These are phyloP conservation scores for Jamesozyma gamospora DNA, from an alignment of 805 yeast genomes.

Conservation along the genomic window DNA sequence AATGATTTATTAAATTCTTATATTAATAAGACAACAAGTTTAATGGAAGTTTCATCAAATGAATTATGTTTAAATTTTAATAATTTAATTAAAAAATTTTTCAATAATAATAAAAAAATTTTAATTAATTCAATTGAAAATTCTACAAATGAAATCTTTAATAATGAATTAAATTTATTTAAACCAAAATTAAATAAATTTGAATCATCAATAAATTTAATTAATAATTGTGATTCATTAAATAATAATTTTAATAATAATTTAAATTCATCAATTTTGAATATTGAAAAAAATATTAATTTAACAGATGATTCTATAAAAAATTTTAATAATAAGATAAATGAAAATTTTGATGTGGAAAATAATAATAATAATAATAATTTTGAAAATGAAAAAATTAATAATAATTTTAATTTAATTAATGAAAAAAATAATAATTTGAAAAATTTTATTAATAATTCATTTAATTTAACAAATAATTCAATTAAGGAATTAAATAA, in stretches of 20 bases:
- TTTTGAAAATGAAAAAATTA: constrained; percentile 8
- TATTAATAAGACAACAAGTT: constrained; percentile 17
- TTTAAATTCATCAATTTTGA: constrained; percentile 11
- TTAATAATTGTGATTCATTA: constrained; percentile 27
- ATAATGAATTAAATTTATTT: constrained; percentile 22
- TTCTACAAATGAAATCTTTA: constrained; percentile 23
- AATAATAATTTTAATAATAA: constrained; percentile 17
- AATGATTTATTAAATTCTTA: constrained; percentile 19
- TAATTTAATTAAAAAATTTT: constrained; percentile 16
- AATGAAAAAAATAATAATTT: constrained; percentile 11
- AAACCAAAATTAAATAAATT: constrained; percentile 24
- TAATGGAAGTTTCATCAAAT: constrained; percentile 17
- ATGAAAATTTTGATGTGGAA: constrained; percentile 11
- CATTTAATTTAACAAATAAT: constrained; percentile 2
- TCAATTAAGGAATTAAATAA: constrained; percentile 7
- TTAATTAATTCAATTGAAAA: constrained; percentile 20
- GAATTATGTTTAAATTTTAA: constrained; percentile 14
- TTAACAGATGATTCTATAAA: constrained; percentile 12
- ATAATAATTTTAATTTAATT: constrained; percentile 13
- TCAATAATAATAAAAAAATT: constrained; percentile 17
- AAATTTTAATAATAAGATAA: constrained; percentile 11
- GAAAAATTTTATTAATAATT: constrained; percentile 6
- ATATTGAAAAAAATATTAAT: constrained; percentile 13
- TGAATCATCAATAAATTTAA: constrained; percentile 24
- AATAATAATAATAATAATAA: constrained; percentile 2